Evolutionary conservation across 73 alveolate genomes (phyloP), one percentile per base, ranked within the genome.

Genomic region (Paramecium caudatum): DNA sequence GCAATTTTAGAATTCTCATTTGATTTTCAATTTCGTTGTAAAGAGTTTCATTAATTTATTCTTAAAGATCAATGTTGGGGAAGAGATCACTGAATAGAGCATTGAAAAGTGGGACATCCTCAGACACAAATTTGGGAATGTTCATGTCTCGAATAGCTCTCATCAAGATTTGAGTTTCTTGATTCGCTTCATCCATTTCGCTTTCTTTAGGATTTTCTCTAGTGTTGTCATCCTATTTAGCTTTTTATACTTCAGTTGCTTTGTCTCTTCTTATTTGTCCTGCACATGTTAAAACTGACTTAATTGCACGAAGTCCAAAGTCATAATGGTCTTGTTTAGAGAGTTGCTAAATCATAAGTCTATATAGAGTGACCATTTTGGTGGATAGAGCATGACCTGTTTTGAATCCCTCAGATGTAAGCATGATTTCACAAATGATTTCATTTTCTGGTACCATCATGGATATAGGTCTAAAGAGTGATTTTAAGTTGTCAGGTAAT

Each of bases 381-480:
- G 94, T 94, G 4, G 97, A 49, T 12, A 93, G 69, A 7, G 86
- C 82, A 47, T 78, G 87, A 30, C 95, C 95, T 65, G 97, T 91
- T 39, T 95, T 95, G 91, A 96, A 97, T 19, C 99, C 99, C 90
- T 97, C 99, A 48, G 97, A 83, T 95, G 95, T 92, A 45, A 98
- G 97, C 86, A 96, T 97, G 87, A 97, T 98, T 93, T 98, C 99
- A 88, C 99, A 96, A 91, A 99, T 99, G 81, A 98, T 95, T 62
- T 98, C 98, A 90, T 97, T 94, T 82, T 98, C 99, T 3, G 99
- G 99, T 37, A 96, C 99, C 99, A 99, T 99, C 99, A 99, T 99
- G 45, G 99, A 99, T 91, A 99, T 99, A 3, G 99, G 99, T 83
- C 99, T 96, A 94, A 99, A 99, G 36, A 99, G 95, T 6, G 99